Evolutionary conservation across 2,329 filamentous ascomycete genomes (phyloP).

Genomic region (Sporothrix brunneoviolacea): DNA sequence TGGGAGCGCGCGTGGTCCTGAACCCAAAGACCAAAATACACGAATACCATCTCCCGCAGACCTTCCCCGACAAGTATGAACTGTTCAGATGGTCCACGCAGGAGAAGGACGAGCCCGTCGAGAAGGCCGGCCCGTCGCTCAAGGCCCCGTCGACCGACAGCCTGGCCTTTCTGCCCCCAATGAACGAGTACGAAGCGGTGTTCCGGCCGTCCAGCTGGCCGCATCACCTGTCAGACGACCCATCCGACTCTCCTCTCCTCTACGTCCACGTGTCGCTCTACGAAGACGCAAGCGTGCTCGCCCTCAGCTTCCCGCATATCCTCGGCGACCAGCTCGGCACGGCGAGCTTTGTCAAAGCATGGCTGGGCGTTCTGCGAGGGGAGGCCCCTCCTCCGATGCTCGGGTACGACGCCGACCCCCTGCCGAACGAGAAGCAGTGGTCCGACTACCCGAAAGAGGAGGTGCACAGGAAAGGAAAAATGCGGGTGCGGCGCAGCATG

Average conservation of each 20-base stretch:
- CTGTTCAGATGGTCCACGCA: conserved; percentile 3
- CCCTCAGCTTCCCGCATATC: conserved; percentile 6
- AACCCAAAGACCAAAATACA: not conserved
- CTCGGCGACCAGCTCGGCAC: conserved; percentile 11
- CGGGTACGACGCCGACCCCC: conserved; percentile 8
- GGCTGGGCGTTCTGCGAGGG: conserved; percentile 2
- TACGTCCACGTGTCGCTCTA: not conserved
- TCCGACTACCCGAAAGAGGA: not conserved
- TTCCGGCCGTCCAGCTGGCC: conserved; percentile 9
- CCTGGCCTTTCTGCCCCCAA: not conserved
- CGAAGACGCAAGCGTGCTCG: conserved; percentile 4
- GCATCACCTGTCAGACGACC: not conserved
- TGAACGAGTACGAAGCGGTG: not conserved
- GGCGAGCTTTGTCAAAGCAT: not conserved
- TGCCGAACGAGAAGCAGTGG: conserved; percentile 3
- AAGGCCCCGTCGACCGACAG: not conserved
- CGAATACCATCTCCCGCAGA: conserved; percentile 6
- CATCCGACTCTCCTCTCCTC: conserved; percentile 5
- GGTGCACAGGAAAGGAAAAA: not conserved
- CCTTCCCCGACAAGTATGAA: not conserved
- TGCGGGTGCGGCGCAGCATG: not conserved
- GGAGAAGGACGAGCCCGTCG: not conserved
- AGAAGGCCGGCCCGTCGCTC: not conserved
- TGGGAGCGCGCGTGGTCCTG: not conserved
- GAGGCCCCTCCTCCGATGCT: not conserved